These are phyloP conservation scores for Fagopyrum tataricum DNA, from an alignment of 148 eudicot genomes.

Conservation along the genomic window DNA sequence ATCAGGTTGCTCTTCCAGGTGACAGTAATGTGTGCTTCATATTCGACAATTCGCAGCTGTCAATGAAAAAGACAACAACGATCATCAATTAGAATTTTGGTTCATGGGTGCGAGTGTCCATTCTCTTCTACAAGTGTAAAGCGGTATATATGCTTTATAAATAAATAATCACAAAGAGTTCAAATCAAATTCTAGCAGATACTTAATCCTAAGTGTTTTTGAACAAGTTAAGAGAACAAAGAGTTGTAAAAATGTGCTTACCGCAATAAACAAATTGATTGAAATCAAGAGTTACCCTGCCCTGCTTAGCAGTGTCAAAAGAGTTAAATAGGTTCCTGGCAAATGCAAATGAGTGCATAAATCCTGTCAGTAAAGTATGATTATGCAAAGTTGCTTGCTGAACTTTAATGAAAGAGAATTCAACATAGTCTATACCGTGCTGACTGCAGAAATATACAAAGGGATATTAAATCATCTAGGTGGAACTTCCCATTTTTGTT, in stretches of 20 bases:
- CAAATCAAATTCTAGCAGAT: background rate
- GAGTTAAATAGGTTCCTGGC: conserved; percentile 82
- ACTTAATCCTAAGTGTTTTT: background rate
- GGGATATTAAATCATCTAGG: conserved; percentile 76
- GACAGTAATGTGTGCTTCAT: conserved; percentile 24
- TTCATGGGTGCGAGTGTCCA: background rate
- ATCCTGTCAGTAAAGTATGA: background rate
- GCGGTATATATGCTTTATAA: background rate
- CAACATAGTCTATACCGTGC: conserved; percentile 43
- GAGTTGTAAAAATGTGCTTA: conserved; percentile 28
- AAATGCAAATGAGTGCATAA: background rate
- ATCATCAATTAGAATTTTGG: background rate
- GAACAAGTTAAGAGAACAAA: background rate
- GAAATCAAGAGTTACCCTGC: conserved; percentile 81
- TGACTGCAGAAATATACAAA: conserved; percentile 80
- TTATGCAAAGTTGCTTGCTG: conserved; percentile 8
- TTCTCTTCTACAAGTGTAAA: background rate
- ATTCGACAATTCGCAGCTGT: conserved; percentile 86
- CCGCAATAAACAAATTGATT: conserved; percentile 88
- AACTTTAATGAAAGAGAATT: background rate
- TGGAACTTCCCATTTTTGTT: conserved; percentile 66
- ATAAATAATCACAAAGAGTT: background rate
- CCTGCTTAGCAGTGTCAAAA: conserved; percentile 78
- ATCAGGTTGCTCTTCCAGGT: background rate
- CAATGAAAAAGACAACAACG: conserved; percentile 7